Evolutionary conservation across 768 basidiomycete genomes (phyloP).

Genomic region (Rhizopogon sp.): DNA sequence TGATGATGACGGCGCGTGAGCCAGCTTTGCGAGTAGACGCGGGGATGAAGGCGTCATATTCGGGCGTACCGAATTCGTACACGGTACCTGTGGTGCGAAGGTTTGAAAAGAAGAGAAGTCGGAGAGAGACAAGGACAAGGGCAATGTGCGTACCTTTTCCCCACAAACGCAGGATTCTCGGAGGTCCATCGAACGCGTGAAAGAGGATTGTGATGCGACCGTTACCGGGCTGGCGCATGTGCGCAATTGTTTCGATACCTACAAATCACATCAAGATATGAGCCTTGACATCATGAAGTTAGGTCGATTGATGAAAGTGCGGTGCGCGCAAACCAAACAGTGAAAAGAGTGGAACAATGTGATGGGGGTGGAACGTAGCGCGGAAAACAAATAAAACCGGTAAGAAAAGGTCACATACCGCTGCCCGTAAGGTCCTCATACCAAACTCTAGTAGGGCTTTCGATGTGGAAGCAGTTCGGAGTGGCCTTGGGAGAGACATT

Average conservation of each 20-base stretch:
- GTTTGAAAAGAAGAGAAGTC: background rate
- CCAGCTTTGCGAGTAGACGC: constrained; percentile 44
- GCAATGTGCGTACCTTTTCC: constrained; percentile 41
- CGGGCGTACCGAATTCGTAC: constrained; percentile 58
- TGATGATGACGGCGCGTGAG: constrained; percentile 54
- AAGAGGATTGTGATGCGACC: constrained; percentile 59
- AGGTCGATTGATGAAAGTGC: no score
- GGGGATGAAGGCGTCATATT: constrained; percentile 51
- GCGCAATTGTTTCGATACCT: constrained; percentile 58
- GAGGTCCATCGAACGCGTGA: constrained; percentile 54
- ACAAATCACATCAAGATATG: background rate
- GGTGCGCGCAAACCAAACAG: no score
- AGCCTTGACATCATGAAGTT: background rate
- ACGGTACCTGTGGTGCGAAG: constrained; percentile 38
- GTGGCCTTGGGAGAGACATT: constrained; percentile 68
- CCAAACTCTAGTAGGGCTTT: constrained; percentile 52
- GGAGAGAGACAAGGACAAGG: background rate
- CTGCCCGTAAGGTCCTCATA: constrained; percentile 73
- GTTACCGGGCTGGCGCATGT: constrained; percentile 52
- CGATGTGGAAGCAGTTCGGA: constrained; percentile 55
- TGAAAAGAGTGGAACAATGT: background rate
- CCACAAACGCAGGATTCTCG: constrained; percentile 54
- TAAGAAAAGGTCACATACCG: constrained; percentile 35
- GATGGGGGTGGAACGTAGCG: background rate
- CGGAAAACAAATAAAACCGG: background rate